phyloP scores from a whole-genome alignment of 2,329 filamentous ascomycete genomes.

The Cercospora zeae-maydis region DNA sequence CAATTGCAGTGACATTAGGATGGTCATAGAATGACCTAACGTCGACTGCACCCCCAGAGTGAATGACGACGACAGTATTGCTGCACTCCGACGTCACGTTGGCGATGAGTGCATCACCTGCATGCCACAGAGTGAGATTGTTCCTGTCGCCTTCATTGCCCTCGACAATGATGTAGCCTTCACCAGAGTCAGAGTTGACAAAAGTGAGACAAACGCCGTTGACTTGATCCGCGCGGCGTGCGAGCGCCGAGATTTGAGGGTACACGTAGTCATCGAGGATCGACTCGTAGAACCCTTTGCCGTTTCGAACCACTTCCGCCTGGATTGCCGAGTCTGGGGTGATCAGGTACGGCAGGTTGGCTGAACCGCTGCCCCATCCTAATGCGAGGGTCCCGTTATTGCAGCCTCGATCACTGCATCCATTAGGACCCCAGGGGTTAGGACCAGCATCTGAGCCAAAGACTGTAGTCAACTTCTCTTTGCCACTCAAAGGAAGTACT shows the following conservation, averaged over 20 bases:
- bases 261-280: slow-evolving; percentile 58
- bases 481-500: slow-evolving; percentile 67
- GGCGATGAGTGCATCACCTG: slow-evolving; percentile 28
- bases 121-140: slow-evolving; percentile 25
- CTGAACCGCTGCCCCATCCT: slow-evolving; percentile 51
- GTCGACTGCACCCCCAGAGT: slow-evolving; percentile 29
- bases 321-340: slow-evolving; percentile 66
- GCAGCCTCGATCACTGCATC: slow-evolving; percentile 65
- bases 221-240: slow-evolving; percentile 49
- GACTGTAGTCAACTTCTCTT: slow-evolving; percentile 70
- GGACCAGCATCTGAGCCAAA: slow-evolving; percentile 80
- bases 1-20: slow-evolving; percentile 34
- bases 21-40: slow-evolving; percentile 33
- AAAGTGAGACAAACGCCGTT: slow-evolving; percentile 36
- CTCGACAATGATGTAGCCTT: slow-evolving; percentile 31
- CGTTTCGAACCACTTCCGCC: slow-evolving; percentile 56
- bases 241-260: slow-evolving; percentile 49
- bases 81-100: slow-evolving; percentile 36
- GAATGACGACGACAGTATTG: slow-evolving; percentile 34
- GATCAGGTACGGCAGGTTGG: slow-evolving; percentile 63
- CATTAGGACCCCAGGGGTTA: slow-evolving; percentile 72
- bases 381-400: slow-evolving; percentile 62
- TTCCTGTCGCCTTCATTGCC: slow-evolving; percentile 31
- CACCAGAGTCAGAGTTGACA: slow-evolving; percentile 31
- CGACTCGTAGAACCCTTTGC: slow-evolving; percentile 60